A percentile compares a stretch with the other conserved stretches of the same genome.
Evolutionary conservation across 2,329 filamentous ascomycete species (phyloP).

Genomic region (Epichloe bromicola): DNA sequence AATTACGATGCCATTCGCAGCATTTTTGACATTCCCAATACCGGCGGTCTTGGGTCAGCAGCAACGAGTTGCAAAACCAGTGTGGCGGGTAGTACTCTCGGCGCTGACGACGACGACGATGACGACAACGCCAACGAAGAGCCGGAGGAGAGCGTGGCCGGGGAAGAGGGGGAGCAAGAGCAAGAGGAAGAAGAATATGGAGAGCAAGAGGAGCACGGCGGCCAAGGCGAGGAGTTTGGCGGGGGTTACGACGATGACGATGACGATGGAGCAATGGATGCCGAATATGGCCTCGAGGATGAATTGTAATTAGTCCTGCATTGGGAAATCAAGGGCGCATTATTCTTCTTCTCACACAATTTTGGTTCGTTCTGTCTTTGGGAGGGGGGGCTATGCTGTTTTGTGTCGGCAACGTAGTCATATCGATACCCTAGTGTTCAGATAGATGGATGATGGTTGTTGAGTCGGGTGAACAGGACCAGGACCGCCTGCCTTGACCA

Average conservation of each 20-base stretch:
- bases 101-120: constrained; percentile 22
- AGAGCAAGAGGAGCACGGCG: constrained; percentile 24
- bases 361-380: too few relatives aligned
- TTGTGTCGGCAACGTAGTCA: too few relatives aligned
- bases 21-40: constrained; percentile 38
- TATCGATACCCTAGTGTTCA: too few relatives aligned
- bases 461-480: too few relatives aligned
- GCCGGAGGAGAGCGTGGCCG: constrained; percentile 23
- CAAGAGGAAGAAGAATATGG: constrained; percentile 19
- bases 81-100: constrained; percentile 22
- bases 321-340: not conserved
- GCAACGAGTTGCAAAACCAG: constrained; percentile 34
- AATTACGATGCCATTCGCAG: constrained; percentile 54
- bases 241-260: constrained; percentile 24
- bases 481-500: too few relatives aligned
- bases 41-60: constrained; percentile 34
- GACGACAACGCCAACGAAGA: constrained; percentile 18
- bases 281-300: constrained; percentile 14
- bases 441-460: too few relatives aligned
- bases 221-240: constrained; percentile 20
- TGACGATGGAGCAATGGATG: constrained; percentile 25
- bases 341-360: not conserved
- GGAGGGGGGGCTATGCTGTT: too few relatives aligned
- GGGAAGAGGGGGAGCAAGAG: constrained; percentile 19
- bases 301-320: not conserved